Percentiles rank a stretch among this genome's conserved stretches.
phyloP scores from a whole-genome alignment of 2,329 filamentous ascomycete genomes.

The Sporothrix dimorphospora region DNA sequence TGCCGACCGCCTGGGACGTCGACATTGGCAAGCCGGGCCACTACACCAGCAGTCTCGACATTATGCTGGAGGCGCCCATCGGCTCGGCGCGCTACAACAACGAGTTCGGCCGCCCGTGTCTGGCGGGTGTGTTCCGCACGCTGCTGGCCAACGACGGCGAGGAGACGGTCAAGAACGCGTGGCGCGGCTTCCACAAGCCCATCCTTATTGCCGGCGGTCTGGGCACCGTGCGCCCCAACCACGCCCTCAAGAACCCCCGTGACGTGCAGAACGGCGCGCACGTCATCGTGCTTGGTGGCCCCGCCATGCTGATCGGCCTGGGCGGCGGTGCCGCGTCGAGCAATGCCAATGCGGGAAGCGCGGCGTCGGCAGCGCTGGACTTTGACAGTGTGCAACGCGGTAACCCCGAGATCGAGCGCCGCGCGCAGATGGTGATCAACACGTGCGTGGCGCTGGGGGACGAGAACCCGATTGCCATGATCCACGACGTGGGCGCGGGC shows the following conservation, averaged over 20 bases:
- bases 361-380: conserved; percentile 88
- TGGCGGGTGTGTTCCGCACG: conserved; percentile 89
- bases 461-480: conserved; percentile 90
- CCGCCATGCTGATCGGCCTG: conserved; percentile 96
- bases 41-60: conserved; percentile 91
- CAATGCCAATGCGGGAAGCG: conserved; percentile 80
- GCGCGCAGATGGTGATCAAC: conserved; percentile 98
- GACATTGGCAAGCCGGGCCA: conserved; percentile 88
- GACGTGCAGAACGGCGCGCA: conserved; percentile 86
- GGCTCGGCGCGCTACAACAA: conserved; percentile 97
- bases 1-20: conserved; percentile 84
- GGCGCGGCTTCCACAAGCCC: conserved; percentile 94
- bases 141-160: conserved; percentile 69
- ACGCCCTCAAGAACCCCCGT: conserved; percentile 81
- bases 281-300: conserved; percentile 89
- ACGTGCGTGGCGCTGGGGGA: conserved; percentile 82
- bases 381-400: conserved; percentile 97
- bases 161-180: conserved; percentile 56
- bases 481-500: conserved; percentile 95
- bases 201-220: conserved; percentile 98
- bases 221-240: conserved; percentile 86
- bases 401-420: conserved; percentile 93
- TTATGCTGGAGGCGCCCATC: conserved; percentile 96
- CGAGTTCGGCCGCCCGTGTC: conserved; percentile 89
- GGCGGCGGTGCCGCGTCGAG: conserved; percentile 94